phyloP scores from a whole-genome alignment of 129 eudicot genomes.

The Kitagawia praeruptora region DNA sequence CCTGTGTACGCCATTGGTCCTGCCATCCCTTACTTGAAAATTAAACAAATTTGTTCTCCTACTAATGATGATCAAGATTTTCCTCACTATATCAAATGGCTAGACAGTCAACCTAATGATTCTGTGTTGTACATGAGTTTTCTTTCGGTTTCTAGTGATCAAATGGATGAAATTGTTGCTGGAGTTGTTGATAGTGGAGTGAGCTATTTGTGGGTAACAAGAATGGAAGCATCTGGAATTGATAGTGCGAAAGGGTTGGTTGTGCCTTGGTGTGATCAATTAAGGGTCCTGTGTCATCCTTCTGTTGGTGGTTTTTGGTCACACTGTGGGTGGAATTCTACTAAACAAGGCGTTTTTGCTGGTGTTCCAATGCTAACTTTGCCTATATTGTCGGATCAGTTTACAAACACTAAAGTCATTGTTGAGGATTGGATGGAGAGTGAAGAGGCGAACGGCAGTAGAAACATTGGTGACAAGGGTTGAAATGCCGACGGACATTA shows the following conservation, averaged over 20 bases:
- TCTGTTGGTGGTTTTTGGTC: constrained; percentile 75
- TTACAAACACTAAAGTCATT: constrained; percentile 12
- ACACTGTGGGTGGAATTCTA: constrained; percentile 89
- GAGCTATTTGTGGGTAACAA: constrained; percentile 53
- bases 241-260: constrained; percentile 10
- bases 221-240: constrained; percentile 26
- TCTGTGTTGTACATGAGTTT: constrained; percentile 65
- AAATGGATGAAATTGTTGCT: constrained; percentile 43
- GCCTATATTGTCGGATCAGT: constrained; percentile 53
- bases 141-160: constrained; percentile 44
- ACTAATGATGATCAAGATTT: neutral
- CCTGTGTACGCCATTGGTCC: constrained; percentile 43
- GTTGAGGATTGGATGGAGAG: constrained; percentile 33
- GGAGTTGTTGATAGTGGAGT: constrained; percentile 53
- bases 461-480: constrained; percentile 10
- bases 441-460: neutral
- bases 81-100: constrained; percentile 39
- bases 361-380: constrained; percentile 59
- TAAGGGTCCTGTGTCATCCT: constrained; percentile 54
- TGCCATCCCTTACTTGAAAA: constrained; percentile 32
- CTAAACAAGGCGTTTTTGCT: constrained; percentile 42
- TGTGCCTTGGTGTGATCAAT: constrained; percentile 70
- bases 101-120: constrained; percentile 28
- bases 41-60: neutral
- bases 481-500: neutral